phyloP scores from a whole-genome alignment of 176 grass and related monocot genomes.

The Urochloa ruziziensis region DNA sequence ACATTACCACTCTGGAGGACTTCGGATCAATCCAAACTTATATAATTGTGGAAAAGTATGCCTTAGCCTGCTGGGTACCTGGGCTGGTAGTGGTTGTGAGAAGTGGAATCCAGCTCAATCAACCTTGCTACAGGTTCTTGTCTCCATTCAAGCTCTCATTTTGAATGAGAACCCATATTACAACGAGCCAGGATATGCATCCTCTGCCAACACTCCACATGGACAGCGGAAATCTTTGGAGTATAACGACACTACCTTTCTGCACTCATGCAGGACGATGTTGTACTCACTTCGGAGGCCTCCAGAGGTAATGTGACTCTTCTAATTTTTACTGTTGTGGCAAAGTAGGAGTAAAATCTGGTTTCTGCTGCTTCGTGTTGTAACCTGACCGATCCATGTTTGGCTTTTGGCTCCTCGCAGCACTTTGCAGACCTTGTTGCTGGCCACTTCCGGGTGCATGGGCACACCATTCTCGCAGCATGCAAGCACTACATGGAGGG shows the following conservation, averaged over 20 bases:
- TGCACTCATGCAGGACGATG: constrained; percentile 86
- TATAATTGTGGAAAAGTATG: constrained; percentile 76
- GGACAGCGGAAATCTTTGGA: constrained; percentile 37
- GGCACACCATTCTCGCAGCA: constrained; percentile 56
- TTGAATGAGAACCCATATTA: constrained; percentile 92
- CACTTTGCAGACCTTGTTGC: constrained; percentile 78
- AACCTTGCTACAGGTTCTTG: constrained; percentile 88
- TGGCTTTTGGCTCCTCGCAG: constrained; percentile 38
- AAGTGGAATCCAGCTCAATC: constrained; percentile 75
- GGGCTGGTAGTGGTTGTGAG: constrained; percentile 72
- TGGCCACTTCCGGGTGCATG: constrained; percentile 60
- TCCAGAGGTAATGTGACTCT: constrained; percentile 57
- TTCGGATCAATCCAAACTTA: constrained; percentile 85
- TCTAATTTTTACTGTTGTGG: neutral
- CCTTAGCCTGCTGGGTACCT: constrained; percentile 86
- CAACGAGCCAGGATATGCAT: constrained; percentile 66
- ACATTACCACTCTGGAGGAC: constrained; percentile 71
- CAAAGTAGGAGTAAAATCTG: neutral
- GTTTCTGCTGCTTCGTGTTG: neutral
- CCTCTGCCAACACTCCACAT: constrained; percentile 25
- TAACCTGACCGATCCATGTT: neutral
- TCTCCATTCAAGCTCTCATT: constrained; percentile 95
- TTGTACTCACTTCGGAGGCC: constrained; percentile 72
- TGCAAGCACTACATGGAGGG: constrained; percentile 82
- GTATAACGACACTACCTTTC: constrained; percentile 61